These are phyloP conservation scores for Candida golubevii DNA, from an alignment of 805 yeast genomes.

Conservation along the genomic window DNA sequence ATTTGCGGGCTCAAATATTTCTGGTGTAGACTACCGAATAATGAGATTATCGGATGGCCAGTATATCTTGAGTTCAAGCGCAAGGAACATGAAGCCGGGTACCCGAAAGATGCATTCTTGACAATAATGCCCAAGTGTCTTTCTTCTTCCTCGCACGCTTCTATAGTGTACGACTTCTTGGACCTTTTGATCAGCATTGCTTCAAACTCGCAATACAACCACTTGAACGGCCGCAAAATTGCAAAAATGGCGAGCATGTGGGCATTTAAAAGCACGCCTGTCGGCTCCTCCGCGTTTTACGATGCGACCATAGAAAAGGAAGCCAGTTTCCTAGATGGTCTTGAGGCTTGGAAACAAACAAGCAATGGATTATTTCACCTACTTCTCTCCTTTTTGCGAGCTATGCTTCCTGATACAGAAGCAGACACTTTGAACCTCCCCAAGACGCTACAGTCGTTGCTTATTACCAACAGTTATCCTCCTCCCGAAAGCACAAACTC, in stretches of 20 bases:
- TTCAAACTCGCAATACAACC: constrained; percentile 72
- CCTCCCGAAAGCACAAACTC: constrained; percentile 46
- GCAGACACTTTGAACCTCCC: constrained; percentile 58
- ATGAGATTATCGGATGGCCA: constrained; percentile 82
- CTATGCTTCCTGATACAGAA: constrained; percentile 70
- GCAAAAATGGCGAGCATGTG: constrained; percentile 81
- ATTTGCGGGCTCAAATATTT: constrained; percentile 73
- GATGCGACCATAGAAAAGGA: constrained; percentile 35
- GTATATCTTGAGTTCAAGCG: constrained; percentile 67
- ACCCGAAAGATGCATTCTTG: constrained; percentile 68
- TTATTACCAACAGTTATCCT: constrained; percentile 58
- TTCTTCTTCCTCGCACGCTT: constrained; percentile 81
- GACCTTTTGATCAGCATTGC: constrained; percentile 75
- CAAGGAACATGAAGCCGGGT: constrained; percentile 60
- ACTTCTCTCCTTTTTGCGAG: constrained; percentile 67
- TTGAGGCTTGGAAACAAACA: constrained; percentile 73
- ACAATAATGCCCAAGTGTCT: constrained; percentile 82
- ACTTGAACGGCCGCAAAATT: constrained; percentile 74
- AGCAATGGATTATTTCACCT: constrained; percentile 85
- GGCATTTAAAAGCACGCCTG: constrained; percentile 55
- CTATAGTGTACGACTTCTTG: constrained; percentile 82
- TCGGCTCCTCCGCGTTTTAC: constrained; percentile 27
- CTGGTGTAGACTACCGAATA: constrained; percentile 81
- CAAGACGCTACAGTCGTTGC: constrained; percentile 56
- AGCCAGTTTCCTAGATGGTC: constrained; percentile 57